Percentiles rank a stretch among this genome's conserved stretches.
These are phyloP conservation scores for Vachellia collinsii DNA, from an alignment of 306 rosid genomes.

Conservation along the genomic window DNA sequence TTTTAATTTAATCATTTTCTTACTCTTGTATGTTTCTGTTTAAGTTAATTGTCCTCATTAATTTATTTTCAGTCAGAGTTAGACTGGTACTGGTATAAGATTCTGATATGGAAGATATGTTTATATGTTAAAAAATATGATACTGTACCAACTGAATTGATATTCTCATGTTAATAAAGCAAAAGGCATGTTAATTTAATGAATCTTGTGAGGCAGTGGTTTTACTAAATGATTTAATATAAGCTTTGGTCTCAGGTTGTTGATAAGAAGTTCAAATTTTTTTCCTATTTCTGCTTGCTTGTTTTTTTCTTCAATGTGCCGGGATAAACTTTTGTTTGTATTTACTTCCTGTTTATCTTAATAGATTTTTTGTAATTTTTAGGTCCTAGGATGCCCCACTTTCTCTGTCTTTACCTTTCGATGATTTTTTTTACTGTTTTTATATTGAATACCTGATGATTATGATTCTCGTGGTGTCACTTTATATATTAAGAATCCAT, in stretches of 20 bases:
- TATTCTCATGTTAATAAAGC: not conserved
- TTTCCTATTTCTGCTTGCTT: not conserved
- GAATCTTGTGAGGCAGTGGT: not conserved
- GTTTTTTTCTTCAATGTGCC: not conserved
- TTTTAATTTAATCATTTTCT: not conserved
- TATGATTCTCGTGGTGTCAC: not conserved
- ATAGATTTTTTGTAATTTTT: not conserved
- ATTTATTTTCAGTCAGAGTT: not conserved
- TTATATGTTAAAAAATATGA: not conserved
- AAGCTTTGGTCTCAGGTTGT: not conserved
- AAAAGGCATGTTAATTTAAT: not conserved
- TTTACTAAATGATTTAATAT: not conserved
- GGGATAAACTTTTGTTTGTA: not conserved
- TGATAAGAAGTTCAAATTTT: not conserved
- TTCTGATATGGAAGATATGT: not conserved
- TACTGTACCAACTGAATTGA: not conserved
- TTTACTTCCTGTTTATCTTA: not conserved
- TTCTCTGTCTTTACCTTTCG: constrained; percentile 5
- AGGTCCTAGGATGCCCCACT: not conserved
- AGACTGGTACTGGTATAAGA: not conserved
- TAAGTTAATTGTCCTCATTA: not conserved
- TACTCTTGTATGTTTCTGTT: not conserved
- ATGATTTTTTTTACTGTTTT: not conserved
- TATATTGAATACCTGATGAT: too few species aligned
- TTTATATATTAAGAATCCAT: not conserved